Evolutionary conservation across 2,329 filamentous ascomycete species (phyloP).

Genomic region (Cercospora sp.): DNA sequence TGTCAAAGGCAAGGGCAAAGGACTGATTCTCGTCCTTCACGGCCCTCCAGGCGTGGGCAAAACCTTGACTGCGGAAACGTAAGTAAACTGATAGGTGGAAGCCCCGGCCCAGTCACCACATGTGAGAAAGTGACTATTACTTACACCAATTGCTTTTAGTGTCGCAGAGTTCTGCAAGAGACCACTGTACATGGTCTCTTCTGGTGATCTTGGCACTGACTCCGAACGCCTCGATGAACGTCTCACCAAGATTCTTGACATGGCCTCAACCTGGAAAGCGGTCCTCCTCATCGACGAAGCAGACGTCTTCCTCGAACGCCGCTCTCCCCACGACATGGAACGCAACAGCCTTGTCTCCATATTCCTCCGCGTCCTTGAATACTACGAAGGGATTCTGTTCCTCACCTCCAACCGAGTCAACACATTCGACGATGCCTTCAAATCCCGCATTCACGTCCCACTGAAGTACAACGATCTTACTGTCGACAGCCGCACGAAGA

Average conservation of each 20-base stretch:
- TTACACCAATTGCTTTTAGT: no score
- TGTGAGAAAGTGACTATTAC: no score
- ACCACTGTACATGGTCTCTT: conserved; percentile 46
- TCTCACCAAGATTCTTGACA: conserved; percentile 65
- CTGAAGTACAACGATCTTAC: conserved; percentile 34
- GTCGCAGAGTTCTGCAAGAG: conserved; percentile 42
- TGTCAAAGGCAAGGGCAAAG: conserved; percentile 44
- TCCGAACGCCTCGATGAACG: conserved; percentile 48
- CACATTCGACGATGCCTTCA: conserved; percentile 43
- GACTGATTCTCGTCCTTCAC: conserved; percentile 41
- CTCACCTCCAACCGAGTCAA: conserved; percentile 42
- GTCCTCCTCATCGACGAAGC: conserved; percentile 83
- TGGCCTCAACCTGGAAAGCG: conserved; percentile 84
- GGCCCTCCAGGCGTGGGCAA: conserved; percentile 46
- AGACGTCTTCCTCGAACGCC: conserved; percentile 78
- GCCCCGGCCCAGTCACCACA: no score
- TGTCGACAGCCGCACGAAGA: conserved; percentile 26
- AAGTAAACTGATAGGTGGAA: no score
- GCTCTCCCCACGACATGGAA: conserved; percentile 77
- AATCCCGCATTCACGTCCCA: conserved; percentile 42
- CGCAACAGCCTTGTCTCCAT: conserved; percentile 77
- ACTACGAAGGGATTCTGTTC: conserved; percentile 43
- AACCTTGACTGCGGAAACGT: conserved; percentile 44
- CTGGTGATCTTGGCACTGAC: conserved; percentile 43
- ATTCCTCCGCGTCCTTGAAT: conserved; percentile 44